Base-by-base conservation (phyloP, 306 rosid genomes). In the Elaeagnus macrophylla region DNA sequence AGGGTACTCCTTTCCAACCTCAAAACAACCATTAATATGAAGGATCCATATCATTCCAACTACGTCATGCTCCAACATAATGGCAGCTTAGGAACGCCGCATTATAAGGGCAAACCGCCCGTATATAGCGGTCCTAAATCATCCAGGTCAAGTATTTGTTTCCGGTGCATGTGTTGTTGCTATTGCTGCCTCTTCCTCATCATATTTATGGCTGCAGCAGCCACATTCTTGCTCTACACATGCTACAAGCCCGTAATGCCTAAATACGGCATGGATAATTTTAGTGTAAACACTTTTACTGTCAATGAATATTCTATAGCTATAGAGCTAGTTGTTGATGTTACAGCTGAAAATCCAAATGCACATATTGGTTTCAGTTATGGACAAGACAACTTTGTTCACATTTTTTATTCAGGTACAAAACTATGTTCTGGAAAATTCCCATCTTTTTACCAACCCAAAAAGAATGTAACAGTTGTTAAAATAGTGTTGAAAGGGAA, bases 311-410 rank as follows among this genome's bases (percentile, higher is more conserved):
- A 38, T 0, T 40, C 14, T 16, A 71, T 85, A 46, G 13, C 19
- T 50, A 9, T 74, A 0, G 58, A 71, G 17, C 47, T 85, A 12
- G 35, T 5, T 0, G 42, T 75, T 17, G 48, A 39, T 17, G 70
- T 82, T 7, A 62, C 62, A 19, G 76, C 83, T 2, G 48, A 61
- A 2, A 85, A 85, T 56, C 81, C 81, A 6, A 85, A 82, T 57
- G 11, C 59, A 16, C 13, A 12, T 0, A 49, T 85, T 39, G 71
- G 68, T 6, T 56, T 85, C 39, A 10, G 39, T 7, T 75, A 77
- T 50, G 83, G 74, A 1, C 6, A 65, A 2, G 42, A 65, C 1
- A 65, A 51, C 62, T 19, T 20, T 2, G 32, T 76, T 38, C n/a
- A 5, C 25, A 38, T 84, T 12, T 5, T n/a, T 16, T 85, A 77